Evolutionary conservation across 2,329 filamentous ascomycete species (phyloP).

Genomic region (Penicillium sp.): DNA sequence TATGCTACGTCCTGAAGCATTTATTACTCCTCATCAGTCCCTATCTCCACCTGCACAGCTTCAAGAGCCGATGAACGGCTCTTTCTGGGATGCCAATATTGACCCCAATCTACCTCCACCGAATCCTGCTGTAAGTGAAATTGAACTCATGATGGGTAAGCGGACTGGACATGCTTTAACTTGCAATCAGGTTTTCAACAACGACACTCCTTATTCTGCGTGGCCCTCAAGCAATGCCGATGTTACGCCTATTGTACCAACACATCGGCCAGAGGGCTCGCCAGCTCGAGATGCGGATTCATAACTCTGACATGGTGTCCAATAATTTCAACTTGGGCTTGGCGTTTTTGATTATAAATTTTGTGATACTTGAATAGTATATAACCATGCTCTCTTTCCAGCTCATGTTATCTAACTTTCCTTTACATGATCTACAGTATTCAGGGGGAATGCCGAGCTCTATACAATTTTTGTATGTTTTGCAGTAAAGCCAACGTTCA

Average conservation of each 20-base stretch:
- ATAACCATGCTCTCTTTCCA: not conserved
- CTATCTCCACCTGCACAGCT: not conserved
- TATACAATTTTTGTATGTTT: no score
- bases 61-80: not conserved
- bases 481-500: no score
- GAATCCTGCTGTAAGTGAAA: slow-evolving; percentile 11
- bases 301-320: not conserved
- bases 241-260: not conserved
- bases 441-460: not conserved
- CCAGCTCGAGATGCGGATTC: not conserved
- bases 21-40: slow-evolving; percentile 10
- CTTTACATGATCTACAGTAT: not conserved
- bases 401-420: no score
- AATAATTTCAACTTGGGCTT: no score
- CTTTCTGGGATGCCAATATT: slow-evolving; percentile 22
- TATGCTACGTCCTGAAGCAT: slow-evolving; percentile 22
- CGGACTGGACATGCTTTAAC: not conserved
- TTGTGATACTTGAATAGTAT: no score
- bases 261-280: not conserved
- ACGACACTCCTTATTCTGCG: not conserved
- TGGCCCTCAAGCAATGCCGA: not conserved
- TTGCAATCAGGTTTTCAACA: not conserved
- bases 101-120: slow-evolving; percentile 16
- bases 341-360: no score
- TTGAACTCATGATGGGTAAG: not conserved